Percentiles rank a stretch among this genome's conserved stretches.
Conservation (phyloP, 148 eudicot species). For the Rhododendron simsii region DNA sequence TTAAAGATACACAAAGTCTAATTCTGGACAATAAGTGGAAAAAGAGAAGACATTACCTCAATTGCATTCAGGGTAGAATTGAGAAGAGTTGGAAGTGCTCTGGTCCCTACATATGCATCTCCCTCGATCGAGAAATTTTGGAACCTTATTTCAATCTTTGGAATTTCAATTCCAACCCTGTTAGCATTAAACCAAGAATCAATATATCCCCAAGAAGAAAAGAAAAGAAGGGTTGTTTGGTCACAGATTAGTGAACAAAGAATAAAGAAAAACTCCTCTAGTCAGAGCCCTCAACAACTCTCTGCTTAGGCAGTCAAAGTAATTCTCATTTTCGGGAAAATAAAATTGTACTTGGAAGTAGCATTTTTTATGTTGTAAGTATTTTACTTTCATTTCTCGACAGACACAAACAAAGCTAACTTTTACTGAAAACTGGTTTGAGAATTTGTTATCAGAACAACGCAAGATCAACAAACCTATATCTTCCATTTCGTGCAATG, state of each 20-base stretch:
- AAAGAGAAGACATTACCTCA: slow-evolving; percentile 25
- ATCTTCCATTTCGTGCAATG: too few species aligned
- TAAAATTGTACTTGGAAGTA: not conserved
- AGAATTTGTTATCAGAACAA: not conserved
- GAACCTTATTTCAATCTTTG: slow-evolving; percentile 44
- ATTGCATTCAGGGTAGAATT: slow-evolving; percentile 36
- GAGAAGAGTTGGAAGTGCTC: slow-evolving; percentile 45
- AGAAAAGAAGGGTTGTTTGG: not conserved
- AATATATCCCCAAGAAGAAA: not conserved
- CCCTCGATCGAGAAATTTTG: slow-evolving; percentile 37
- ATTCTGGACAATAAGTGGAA: not conserved
- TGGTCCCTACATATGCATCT: slow-evolving; percentile 35
- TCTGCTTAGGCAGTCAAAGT: not conserved
- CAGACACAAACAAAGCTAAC: not conserved
- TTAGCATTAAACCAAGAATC: not conserved
- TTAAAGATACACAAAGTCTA: not conserved
- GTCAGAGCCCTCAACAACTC: not conserved
- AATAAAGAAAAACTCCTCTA: not conserved
- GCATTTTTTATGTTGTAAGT: not conserved
- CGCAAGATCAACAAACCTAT: not conserved
- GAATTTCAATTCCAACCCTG: slow-evolving; percentile 48
- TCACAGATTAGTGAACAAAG: not conserved
- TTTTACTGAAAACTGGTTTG: not conserved
- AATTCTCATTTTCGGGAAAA: not conserved
- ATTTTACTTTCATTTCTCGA: too few species aligned